These are phyloP conservation scores for Phytophthora brassicae DNA, from an alignment of 352 stramenopile species.

Conservation along the genomic window DNA sequence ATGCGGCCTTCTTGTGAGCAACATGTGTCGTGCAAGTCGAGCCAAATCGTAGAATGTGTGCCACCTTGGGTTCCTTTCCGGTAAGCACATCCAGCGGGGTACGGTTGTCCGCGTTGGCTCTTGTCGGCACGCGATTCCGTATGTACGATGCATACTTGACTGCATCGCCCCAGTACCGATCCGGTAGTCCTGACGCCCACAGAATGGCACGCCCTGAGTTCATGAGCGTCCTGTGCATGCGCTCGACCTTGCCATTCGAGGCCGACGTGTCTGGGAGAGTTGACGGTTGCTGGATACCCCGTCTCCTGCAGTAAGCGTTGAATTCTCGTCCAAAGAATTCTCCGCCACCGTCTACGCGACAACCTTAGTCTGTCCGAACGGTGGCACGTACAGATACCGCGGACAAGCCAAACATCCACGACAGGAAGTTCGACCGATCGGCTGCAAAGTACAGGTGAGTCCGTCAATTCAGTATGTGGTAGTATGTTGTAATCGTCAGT, in stretches of 20 bases:
- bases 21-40: conserved; percentile 2
- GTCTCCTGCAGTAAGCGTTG: not conserved
- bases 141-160: not conserved
- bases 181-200: not conserved
- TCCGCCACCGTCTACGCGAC: not conserved
- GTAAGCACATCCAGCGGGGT: not conserved
- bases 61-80: not conserved
- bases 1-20: not conserved
- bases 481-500: not conserved
- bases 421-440: not conserved
- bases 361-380: not conserved
- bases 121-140: not conserved
- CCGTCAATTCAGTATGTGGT: not conserved
- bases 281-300: not conserved
- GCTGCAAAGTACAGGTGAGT: not conserved
- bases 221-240: not conserved
- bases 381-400: not conserved
- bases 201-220: not conserved
- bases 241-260: not conserved
- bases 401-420: not conserved
- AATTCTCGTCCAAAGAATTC: not conserved
- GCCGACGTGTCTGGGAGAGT: not conserved
- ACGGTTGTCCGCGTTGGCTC: not conserved
- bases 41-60: not conserved
- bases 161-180: not conserved